Percentiles rank a stretch among this genome's conserved stretches.
Evolutionary conservation across 306 rosid species (phyloP).

Genomic region (Sphenostylis stenocarpa): DNA sequence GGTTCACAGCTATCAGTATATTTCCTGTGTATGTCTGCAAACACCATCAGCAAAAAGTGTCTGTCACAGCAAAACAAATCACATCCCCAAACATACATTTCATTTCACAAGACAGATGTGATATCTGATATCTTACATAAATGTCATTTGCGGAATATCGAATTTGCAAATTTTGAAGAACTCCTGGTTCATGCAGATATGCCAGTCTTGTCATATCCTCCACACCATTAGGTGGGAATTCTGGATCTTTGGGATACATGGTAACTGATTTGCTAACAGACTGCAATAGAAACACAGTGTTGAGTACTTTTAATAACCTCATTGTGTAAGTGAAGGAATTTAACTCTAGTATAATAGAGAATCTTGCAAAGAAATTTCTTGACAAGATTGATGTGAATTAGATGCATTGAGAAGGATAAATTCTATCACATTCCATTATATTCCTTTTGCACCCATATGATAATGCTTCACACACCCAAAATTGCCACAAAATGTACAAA

Average conservation of each 20-base stretch:
- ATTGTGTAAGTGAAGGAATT: neutral
- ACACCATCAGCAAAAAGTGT: slow-evolving; percentile 26
- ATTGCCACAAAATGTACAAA: neutral
- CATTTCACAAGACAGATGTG: neutral
- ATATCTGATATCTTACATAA: slow-evolving; percentile 68
- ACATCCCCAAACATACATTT: neutral
- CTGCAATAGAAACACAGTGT: slow-evolving; percentile 31
- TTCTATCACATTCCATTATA: neutral
- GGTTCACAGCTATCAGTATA: slow-evolving; percentile 95
- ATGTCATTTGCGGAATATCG: slow-evolving; percentile 73
- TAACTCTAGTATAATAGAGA: neutral
- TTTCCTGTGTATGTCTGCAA: slow-evolving; percentile 94
- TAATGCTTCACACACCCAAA: neutral
- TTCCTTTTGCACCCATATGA: neutral
- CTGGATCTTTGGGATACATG: slow-evolving; percentile 88
- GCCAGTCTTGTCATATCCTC: slow-evolving; percentile 98
- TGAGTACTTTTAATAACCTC: neutral
- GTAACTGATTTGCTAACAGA: slow-evolving; percentile 57
- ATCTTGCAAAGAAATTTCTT: neutral
- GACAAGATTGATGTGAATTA: neutral
- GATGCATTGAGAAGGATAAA: neutral
- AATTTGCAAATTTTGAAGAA: slow-evolving; percentile 69
- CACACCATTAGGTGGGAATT: slow-evolving; percentile 80
- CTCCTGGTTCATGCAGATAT: slow-evolving; percentile 96
- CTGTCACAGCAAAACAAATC: neutral